Evolutionary conservation across 2,329 filamentous ascomycete genomes (phyloP).

Genomic region (Clonostachys chloroleuca): DNA sequence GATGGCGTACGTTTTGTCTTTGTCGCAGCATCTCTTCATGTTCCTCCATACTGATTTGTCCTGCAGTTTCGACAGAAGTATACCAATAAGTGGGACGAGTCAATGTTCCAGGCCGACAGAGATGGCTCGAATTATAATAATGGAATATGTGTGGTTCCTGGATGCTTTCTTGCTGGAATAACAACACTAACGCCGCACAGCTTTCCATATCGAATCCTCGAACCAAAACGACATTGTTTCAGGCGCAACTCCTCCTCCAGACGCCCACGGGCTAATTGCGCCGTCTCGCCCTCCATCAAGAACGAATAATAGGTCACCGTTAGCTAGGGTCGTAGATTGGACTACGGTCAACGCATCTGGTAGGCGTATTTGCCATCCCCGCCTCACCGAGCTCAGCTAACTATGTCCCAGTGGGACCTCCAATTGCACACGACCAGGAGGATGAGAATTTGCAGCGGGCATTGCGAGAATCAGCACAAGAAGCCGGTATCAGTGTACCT

Average conservation of each 20-base stretch:
- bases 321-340: conserved; percentile 47
- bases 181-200: conserved; percentile 18
- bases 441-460: conserved; percentile 53
- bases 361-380: conserved; percentile 18
- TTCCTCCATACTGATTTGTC: conserved; percentile 1
- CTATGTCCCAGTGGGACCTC: conserved; percentile 21
- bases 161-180: neutral
- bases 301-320: conserved; percentile 50
- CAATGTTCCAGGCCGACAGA: conserved; percentile 44
- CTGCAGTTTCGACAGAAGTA: conserved; percentile 42
- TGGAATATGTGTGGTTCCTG: conserved; percentile 34
- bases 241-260: conserved; percentile 32
- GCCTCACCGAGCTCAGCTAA: conserved; percentile 12
- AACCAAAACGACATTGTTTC: conserved; percentile 38
- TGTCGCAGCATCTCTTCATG: conserved; percentile 5
- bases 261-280: conserved; percentile 35
- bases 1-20: conserved; percentile 16
- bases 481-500: conserved; percentile 36
- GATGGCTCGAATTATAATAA: conserved; percentile 39
- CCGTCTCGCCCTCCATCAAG: conserved; percentile 61
- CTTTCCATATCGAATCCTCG: conserved; percentile 52
- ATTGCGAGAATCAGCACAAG: conserved; percentile 48
- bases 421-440: conserved; percentile 25
- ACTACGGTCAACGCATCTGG: conserved; percentile 33
- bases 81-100: conserved; percentile 46